phyloP scores from a whole-genome alignment of 371 early-diverging fungal genomes.

The Mortierella sp. region DNA sequence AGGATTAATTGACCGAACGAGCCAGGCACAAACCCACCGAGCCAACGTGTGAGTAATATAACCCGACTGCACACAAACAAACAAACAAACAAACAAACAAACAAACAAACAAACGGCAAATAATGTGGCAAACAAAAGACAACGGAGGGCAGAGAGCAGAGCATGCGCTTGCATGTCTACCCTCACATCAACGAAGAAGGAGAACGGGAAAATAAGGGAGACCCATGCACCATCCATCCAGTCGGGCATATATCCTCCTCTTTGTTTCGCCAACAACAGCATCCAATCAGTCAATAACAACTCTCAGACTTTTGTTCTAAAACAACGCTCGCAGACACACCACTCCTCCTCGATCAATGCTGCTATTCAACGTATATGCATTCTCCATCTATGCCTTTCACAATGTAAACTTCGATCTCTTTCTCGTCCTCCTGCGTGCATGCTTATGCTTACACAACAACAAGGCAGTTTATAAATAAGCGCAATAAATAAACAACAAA shows the following conservation, averaged over 20 bases:
- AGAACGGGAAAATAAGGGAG: not conserved
- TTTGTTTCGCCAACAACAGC: no score
- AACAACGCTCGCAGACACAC: not conserved
- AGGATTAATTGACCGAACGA: no score
- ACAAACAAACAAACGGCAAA: not conserved
- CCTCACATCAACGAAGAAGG: not conserved
- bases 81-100: no score
- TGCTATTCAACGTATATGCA: no score
- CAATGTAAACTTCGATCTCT: not conserved
- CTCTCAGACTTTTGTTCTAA: not conserved
- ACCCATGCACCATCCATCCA: not conserved
- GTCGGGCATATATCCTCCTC: not conserved
- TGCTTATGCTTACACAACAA: not conserved
- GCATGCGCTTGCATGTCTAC: not conserved
- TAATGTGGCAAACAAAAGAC: not conserved
- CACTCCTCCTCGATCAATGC: not conserved
- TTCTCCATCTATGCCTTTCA: not conserved
- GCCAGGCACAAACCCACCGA: slow-evolving; percentile 3
- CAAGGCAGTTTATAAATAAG: not conserved
- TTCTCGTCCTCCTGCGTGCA: not conserved
- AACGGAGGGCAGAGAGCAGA: not conserved
- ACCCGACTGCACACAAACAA: not conserved
- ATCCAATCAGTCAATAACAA: not conserved
- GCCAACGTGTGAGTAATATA: not conserved
- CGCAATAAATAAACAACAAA: not conserved